These are phyloP conservation scores for Musa acuminata DNA, from an alignment of 176 grass and related monocot species.

Conservation along the genomic window DNA sequence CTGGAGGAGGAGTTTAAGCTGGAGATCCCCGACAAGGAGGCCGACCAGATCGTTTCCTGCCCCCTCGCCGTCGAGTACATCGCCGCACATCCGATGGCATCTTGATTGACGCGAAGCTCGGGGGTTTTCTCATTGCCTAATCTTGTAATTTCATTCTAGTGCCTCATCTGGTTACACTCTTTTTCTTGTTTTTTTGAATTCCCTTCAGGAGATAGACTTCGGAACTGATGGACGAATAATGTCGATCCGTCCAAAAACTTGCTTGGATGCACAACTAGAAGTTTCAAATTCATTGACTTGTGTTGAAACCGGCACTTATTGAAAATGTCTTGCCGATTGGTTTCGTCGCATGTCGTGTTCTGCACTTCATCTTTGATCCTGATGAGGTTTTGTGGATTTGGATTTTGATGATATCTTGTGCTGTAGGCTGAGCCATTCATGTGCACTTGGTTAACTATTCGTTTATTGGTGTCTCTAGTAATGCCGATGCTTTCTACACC, in stretches of 20 bases:
- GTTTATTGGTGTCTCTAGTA: too few relatives aligned
- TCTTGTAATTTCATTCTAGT: not conserved
- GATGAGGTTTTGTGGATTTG: too few relatives aligned
- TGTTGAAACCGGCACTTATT: not conserved
- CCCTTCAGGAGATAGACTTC: not conserved
- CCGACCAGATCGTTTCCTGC: slow-evolving; percentile 55
- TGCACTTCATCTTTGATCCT: too few relatives aligned
- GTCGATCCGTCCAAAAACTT: slow-evolving; percentile 3
- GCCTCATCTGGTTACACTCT: not conserved
- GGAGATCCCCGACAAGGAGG: slow-evolving; percentile 69
- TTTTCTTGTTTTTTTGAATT: not conserved
- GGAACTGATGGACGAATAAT: not conserved
- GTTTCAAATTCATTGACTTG: not conserved
- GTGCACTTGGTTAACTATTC: too few relatives aligned
- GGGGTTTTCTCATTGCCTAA: not conserved
- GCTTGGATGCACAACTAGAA: not conserved
- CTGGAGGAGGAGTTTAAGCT: slow-evolving; percentile 90
- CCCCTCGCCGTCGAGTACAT: slow-evolving; percentile 66
- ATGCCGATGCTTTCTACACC: too few relatives aligned
- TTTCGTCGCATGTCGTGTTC: too few relatives aligned
- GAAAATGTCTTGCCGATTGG: too few relatives aligned
- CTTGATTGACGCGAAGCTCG: slow-evolving; percentile 13
- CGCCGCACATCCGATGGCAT: slow-evolving; percentile 60
- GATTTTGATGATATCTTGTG: too few relatives aligned
- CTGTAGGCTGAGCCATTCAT: too few relatives aligned